These are phyloP conservation scores for Sarcodon sp. DNA, from an alignment of 768 basidiomycete genomes.

Conservation along the genomic window DNA sequence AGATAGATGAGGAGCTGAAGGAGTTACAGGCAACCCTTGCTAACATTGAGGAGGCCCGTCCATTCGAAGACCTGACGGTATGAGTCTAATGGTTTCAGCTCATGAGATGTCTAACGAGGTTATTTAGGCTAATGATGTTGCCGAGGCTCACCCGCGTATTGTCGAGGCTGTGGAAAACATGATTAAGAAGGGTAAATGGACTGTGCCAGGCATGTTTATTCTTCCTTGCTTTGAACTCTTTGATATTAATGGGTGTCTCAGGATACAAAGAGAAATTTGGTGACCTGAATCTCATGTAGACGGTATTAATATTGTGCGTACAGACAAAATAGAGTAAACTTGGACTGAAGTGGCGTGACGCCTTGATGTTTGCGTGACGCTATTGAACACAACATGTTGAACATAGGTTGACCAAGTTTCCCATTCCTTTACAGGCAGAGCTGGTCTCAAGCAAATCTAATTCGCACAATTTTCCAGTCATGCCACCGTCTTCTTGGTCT, in stretches of 20 bases:
- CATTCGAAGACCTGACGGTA: slow-evolving; percentile 94
- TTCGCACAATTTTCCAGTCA: not conserved
- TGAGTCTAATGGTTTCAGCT: slow-evolving; percentile 16
- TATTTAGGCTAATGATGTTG: slow-evolving; percentile 73
- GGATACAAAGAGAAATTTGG: slow-evolving; percentile 96
- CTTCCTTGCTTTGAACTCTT: not conserved
- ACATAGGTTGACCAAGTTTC: not conserved
- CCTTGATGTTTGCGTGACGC: not conserved
- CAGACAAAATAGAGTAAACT: not conserved
- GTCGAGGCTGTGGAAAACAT: slow-evolving; percentile 85
- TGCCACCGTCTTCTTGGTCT: not conserved
- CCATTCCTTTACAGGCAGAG: not conserved
- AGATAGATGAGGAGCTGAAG: slow-evolving; percentile 85
- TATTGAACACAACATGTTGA: not conserved
- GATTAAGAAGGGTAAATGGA: slow-evolving; percentile 98
- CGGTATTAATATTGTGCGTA: slow-evolving; percentile 2
- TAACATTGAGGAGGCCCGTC: slow-evolving; percentile 95
- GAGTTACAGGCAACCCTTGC: slow-evolving; percentile 87
- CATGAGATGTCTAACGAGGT: not conserved
- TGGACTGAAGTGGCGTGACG: not conserved
- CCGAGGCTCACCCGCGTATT: slow-evolving; percentile 87
- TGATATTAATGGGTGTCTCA: slow-evolving; percentile 13
- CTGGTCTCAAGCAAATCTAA: not conserved
- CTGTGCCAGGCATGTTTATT: slow-evolving; percentile 69
- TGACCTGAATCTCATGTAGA: slow-evolving; percentile 84